Evolutionary conservation across 2,329 filamentous ascomycete species (phyloP).

Genomic region (Blastomyces percursus): DNA sequence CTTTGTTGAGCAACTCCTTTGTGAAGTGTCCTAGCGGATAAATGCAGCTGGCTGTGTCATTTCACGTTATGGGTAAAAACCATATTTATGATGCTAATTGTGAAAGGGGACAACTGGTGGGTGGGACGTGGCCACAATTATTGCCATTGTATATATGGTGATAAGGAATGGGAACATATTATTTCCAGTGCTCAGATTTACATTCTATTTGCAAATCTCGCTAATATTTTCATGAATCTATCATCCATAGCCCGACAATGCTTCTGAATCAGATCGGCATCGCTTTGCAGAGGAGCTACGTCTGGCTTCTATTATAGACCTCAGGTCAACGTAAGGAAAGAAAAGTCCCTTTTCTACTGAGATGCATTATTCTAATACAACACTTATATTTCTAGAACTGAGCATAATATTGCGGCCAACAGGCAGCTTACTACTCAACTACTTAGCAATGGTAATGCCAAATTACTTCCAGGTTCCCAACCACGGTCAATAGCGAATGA

Average conservation of each 20-base stretch:
- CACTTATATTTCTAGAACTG: constrained; percentile 44
- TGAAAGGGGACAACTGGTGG: no score
- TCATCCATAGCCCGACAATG: constrained; percentile 48
- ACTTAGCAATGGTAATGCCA: constrained; percentile 3
- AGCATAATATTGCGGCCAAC: constrained; percentile 57
- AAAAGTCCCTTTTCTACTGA: not conserved
- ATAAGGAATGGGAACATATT: not conserved
- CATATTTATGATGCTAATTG: no score
- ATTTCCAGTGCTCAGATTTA: not conserved
- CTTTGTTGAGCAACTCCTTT: not conserved
- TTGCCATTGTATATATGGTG: not conserved
- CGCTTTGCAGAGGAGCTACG: constrained; percentile 49
- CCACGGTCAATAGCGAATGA: constrained; percentile 39
- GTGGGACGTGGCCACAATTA: no score
- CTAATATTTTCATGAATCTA: not conserved
- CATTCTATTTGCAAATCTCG: not conserved
- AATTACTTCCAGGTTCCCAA: constrained; percentile 15
- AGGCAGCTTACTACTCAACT: constrained; percentile 43
- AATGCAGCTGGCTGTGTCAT: not conserved
- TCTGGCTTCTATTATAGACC: constrained; percentile 64
- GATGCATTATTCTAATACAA: not conserved
- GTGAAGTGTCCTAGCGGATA: not conserved
- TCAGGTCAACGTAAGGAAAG: constrained; percentile 56
- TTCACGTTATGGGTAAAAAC: no score
- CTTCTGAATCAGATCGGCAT: constrained; percentile 53